Evolutionary conservation across 2,329 filamentous ascomycete species (phyloP).

Genomic region (Epichloe amarillans): DNA sequence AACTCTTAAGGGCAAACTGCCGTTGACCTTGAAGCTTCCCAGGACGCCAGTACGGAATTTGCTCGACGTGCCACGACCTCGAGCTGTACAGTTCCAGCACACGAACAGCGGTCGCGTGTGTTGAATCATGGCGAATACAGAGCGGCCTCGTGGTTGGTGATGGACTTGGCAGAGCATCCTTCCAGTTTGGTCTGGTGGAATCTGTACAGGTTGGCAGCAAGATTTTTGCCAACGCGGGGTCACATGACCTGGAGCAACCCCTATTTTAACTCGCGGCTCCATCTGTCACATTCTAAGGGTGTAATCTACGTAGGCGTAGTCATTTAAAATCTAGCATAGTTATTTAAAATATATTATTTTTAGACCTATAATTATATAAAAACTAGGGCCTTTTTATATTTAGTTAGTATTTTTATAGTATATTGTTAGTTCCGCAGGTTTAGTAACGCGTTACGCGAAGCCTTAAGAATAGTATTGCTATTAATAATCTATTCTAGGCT

Average conservation of each 20-base stretch:
- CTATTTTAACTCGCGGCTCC: background rate
- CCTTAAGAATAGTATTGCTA: too few species aligned
- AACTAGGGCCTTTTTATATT: too few species aligned
- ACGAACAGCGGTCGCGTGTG: constrained; percentile 17
- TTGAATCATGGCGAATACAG: constrained; percentile 16
- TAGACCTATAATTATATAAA: too few species aligned
- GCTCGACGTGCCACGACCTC: background rate
- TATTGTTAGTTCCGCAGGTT: too few species aligned
- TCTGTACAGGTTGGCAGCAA: too few species aligned
- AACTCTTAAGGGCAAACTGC: background rate
- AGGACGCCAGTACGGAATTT: background rate
- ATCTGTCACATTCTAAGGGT: background rate
- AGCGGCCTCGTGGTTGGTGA: background rate
- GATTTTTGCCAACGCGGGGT: background rate
- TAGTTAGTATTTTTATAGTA: too few species aligned
- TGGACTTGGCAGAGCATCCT: background rate
- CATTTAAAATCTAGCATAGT: too few species aligned
- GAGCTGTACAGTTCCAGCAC: constrained; percentile 20
- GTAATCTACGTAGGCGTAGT: too few species aligned
- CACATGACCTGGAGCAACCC: background rate
- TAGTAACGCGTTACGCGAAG: too few species aligned
- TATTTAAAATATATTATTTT: too few species aligned
- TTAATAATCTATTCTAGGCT: too few species aligned
- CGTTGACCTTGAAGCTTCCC: background rate
- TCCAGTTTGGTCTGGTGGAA: background rate